phyloP scores from a whole-genome alignment of 1,284 basidiomycete genomes.

The Tilletiopsis washingtonensis region DNA sequence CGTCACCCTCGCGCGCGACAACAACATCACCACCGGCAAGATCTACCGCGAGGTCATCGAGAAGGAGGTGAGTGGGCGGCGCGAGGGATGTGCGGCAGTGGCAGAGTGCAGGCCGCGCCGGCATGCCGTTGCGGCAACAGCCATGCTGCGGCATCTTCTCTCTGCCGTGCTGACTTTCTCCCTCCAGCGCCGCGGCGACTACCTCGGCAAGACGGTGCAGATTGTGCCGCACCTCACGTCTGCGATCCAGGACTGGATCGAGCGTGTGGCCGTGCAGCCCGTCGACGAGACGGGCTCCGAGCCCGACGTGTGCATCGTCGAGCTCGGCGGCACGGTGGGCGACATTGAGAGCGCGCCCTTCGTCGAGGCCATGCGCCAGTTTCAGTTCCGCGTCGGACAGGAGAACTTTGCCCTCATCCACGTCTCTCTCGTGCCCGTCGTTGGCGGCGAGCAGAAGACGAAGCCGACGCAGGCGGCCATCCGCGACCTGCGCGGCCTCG shows the following conservation, averaged over 20 bases:
- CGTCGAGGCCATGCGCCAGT: constrained; percentile 97
- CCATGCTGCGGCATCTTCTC: too few relatives aligned
- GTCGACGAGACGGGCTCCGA: constrained; percentile 88
- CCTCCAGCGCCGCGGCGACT: constrained; percentile 80
- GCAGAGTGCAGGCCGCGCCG: background rate
- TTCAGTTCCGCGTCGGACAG: constrained; percentile 92
- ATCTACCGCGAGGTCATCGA: constrained; percentile 96
- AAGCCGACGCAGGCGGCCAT: constrained; percentile 98
- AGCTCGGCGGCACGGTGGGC: constrained; percentile 90
- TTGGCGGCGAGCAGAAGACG: constrained; percentile 98
- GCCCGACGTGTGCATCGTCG: constrained; percentile 95
- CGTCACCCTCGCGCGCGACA: constrained; percentile 84
- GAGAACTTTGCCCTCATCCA: constrained; percentile 97
- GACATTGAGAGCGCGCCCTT: constrained; percentile 96
- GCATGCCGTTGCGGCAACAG: too few relatives aligned
- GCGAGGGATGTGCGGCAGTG: background rate
- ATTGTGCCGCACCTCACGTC: constrained; percentile 95
- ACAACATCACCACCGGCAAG: constrained; percentile 98
- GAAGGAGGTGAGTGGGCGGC: constrained; percentile 64
- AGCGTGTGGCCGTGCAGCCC: constrained; percentile 84
- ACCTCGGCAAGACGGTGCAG: constrained; percentile 95
- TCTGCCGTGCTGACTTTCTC: background rate
- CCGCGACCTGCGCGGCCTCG: constrained; percentile 84
- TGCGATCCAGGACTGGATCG: constrained; percentile 98
- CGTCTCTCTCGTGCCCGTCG: constrained; percentile 93